Evolutionary conservation across 768 basidiomycete species (phyloP), one percentile per base, ranked within the genome.

Genomic region (Rhodosporidiobolus sp.): DNA sequence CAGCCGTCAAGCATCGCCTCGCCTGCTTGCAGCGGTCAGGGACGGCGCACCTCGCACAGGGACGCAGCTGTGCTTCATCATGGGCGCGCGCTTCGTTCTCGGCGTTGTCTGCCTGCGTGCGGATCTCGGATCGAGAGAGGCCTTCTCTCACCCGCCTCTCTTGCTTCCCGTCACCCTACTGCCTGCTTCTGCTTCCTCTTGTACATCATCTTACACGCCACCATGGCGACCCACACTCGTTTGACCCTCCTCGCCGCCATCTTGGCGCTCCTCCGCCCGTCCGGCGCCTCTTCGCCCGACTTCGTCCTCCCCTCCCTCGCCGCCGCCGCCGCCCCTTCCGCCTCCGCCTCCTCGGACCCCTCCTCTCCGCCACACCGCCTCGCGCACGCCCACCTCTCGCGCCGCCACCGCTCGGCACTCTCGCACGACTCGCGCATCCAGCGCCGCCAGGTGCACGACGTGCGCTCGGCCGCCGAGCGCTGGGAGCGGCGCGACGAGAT

Each of bases 401-500:
- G 60, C 30, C 60, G 60, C 46, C 46, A 30, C 20, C 60, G 30
- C 22, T 12, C 28, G 20, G 43, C 45, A 9, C 10, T 20, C 11
- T 52, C 49, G 49, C 16, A 35, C 34, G 35, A 53, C 52, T n/a
- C 50, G 26, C 24, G 17, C n/a, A 43, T 53, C 52, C 16, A 14
- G 14, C 3, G 19, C 17, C 48, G 62, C 2, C 62, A 63, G 28
- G 62, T 63, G 14, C 62, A 30, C 19, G 12, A 63, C n/a, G 17
- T 32, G 35, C 50, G n/a, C 7, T 8, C 0, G 9, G 62, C 62
- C 14, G 32, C 24, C 17, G 12, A 26, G 35, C 50, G 52, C 1
- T 63, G 62, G 62, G 50, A 52, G 49, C 10, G 43, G 16, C 34
- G 62, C 1, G 62, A 63, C 38, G 62, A 63, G 62, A 24, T 63